Percentiles rank a stretch among this genome's conserved stretches.
Evolutionary conservation across 1,139 yeast species (phyloP).

Genomic region (Zygosaccharomyces sapae): DNA sequence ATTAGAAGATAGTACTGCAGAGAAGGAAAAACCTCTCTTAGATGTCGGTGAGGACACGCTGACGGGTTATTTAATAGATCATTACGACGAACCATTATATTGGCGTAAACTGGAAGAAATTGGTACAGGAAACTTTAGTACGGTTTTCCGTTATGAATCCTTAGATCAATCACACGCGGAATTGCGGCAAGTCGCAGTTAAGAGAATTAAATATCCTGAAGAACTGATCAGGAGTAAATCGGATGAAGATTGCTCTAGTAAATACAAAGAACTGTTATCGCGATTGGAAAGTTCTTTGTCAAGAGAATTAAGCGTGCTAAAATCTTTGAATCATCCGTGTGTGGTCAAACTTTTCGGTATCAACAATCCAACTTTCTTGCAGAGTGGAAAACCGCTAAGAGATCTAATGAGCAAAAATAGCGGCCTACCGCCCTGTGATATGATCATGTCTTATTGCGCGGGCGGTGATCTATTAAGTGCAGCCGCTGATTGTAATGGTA

Average conservation of each 20-base stretch:
- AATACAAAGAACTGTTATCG: slow-evolving; percentile 39
- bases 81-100: slow-evolving; percentile 20
- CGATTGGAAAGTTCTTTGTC: slow-evolving; percentile 64
- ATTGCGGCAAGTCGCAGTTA: slow-evolving; percentile 37
- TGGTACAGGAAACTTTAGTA: slow-evolving; percentile 60
- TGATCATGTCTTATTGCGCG: slow-evolving; percentile 68
- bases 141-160: slow-evolving; percentile 46
- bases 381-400: slow-evolving; percentile 28
- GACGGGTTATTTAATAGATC: slow-evolving; percentile 30
- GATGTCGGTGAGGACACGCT: slow-evolving; percentile 15
- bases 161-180: slow-evolving; percentile 20
- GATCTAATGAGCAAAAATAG: slow-evolving; percentile 16
- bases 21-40: slow-evolving; percentile 5
- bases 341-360: slow-evolving; percentile 41
- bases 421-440: slow-evolving; percentile 39
- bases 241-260: slow-evolving; percentile 20
- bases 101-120: slow-evolving; percentile 39
- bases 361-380: slow-evolving; percentile 30
- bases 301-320: slow-evolving; percentile 70
- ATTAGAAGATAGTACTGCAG: slow-evolving; percentile 1
- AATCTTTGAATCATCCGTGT: slow-evolving; percentile 42
- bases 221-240: slow-evolving; percentile 19
- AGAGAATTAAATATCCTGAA: slow-evolving; percentile 35
- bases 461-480: slow-evolving; percentile 84
- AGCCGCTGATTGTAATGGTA: slow-evolving; percentile 40